These are phyloP conservation scores for Quercus glauca DNA, from an alignment of 306 rosid species.

Conservation along the genomic window DNA sequence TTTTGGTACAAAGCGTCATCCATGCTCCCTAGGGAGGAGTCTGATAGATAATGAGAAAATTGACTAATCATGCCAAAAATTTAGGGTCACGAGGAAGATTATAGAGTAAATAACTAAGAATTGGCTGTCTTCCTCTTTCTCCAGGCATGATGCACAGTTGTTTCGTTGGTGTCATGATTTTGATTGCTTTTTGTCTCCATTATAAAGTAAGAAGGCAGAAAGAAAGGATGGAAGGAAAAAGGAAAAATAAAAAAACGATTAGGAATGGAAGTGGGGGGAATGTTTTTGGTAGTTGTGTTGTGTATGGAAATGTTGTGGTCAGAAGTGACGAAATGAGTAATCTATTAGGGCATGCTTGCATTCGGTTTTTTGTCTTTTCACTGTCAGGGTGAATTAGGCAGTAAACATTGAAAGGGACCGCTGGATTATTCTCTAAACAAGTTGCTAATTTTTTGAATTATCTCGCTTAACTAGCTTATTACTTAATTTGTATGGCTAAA, in stretches of 20 bases:
- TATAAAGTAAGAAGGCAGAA: not conserved
- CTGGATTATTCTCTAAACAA: not conserved
- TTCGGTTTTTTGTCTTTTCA: not conserved
- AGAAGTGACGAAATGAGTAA: not conserved
- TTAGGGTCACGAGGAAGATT: slow-evolving; percentile 43
- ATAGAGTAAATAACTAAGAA: not conserved
- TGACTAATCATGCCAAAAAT: slow-evolving; percentile 41
- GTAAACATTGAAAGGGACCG: not conserved
- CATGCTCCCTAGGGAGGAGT: slow-evolving; percentile 29
- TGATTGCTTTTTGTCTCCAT: slow-evolving; percentile 1
- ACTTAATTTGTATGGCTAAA: not conserved
- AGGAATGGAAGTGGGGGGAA: not conserved
- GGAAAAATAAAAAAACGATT: slow-evolving; percentile 23
- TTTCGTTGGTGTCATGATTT: not conserved
- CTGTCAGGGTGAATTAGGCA: not conserved
- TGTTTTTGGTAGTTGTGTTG: not conserved
- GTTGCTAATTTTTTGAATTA: not conserved
- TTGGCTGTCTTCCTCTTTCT: slow-evolving; percentile 9
- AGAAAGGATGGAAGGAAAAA: not conserved
- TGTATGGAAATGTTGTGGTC: not conserved
- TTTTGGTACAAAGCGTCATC: slow-evolving; percentile 66
- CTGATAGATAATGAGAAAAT: slow-evolving; percentile 47
- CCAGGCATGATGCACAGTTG: not conserved
- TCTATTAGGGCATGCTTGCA: not conserved
- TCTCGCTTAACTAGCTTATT: not conserved